These are phyloP conservation scores for Quercus phellos DNA, from an alignment of 331 rosid species.

Conservation along the genomic window DNA sequence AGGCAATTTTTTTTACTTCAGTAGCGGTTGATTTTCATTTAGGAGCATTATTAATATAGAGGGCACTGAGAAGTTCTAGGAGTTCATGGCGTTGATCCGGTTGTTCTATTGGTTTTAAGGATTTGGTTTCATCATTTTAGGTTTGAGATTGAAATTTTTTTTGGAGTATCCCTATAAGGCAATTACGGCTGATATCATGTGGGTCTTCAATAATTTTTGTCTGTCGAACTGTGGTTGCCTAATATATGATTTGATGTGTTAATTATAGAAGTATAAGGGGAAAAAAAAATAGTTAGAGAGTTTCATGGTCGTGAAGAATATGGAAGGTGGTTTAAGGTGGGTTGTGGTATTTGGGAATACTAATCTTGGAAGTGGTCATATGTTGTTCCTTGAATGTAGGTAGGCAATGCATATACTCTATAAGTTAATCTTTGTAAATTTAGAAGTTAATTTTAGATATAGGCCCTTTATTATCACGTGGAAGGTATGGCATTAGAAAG, in stretches of 20 bases:
- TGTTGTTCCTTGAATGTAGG: background rate
- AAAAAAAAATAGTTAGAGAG: background rate
- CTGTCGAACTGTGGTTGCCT: background rate
- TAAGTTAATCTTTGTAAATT: background rate
- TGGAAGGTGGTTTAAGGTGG: background rate
- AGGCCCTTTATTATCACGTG: background rate
- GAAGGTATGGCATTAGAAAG: background rate
- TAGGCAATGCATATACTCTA: background rate
- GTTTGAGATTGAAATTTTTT: background rate
- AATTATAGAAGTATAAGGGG: background rate
- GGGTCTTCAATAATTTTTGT: background rate
- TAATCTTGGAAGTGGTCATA: background rate
- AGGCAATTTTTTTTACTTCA: background rate
- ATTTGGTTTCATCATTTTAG: background rate
- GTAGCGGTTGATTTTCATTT: no score
- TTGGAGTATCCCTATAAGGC: background rate
- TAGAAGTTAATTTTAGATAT: background rate
- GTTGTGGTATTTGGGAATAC: background rate
- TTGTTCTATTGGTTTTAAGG: background rate
- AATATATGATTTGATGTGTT: background rate
- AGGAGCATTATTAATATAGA: background rate
- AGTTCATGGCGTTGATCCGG: background rate
- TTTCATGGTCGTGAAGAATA: background rate
- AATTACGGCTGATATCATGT: background rate
- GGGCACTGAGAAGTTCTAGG: background rate